These are phyloP conservation scores for Fusarium marasasianum DNA, from an alignment of 2,329 filamentous ascomycete species.

Conservation along the genomic window DNA sequence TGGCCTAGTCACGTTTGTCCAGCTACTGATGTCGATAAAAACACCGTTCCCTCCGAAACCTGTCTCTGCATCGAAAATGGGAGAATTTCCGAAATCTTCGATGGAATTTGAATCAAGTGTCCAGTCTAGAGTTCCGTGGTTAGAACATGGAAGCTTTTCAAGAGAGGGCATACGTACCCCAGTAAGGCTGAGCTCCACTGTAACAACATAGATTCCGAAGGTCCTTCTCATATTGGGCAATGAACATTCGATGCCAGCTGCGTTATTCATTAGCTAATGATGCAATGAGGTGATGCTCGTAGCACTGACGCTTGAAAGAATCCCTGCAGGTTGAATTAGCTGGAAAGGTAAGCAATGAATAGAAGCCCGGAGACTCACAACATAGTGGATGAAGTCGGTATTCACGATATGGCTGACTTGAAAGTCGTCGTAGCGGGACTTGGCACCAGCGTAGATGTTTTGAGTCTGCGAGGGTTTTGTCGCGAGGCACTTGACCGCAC, in stretches of 20 bases:
- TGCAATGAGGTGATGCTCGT: too few species aligned
- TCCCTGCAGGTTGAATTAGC: not conserved
- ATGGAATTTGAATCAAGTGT: not conserved
- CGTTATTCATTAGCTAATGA: too few species aligned
- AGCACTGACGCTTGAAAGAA: not conserved
- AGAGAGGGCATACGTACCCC: not conserved
- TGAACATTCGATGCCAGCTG: not conserved
- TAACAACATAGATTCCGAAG: not conserved
- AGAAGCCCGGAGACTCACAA: not conserved
- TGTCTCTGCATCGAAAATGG: rapidly evolving
- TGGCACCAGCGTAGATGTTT: not conserved
- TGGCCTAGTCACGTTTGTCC: not conserved
- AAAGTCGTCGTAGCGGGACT: not conserved
- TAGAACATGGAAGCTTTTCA: rapidly evolving
- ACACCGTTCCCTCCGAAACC: rapidly evolving
- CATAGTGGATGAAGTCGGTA: not conserved
- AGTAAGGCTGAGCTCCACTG: not conserved
- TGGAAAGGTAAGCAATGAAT: too few species aligned
- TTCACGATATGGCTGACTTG: not conserved
- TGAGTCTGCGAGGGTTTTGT: rapidly evolving
- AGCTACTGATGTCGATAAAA: not conserved
- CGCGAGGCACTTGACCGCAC: rapidly evolving
- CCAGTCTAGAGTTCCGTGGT: not conserved
- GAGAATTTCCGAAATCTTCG: rapidly evolving
- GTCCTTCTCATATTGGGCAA: not conserved